Conservation (phyloP, 192 early-diverging fungal genomes). For the Coemansia sp. region DNA sequence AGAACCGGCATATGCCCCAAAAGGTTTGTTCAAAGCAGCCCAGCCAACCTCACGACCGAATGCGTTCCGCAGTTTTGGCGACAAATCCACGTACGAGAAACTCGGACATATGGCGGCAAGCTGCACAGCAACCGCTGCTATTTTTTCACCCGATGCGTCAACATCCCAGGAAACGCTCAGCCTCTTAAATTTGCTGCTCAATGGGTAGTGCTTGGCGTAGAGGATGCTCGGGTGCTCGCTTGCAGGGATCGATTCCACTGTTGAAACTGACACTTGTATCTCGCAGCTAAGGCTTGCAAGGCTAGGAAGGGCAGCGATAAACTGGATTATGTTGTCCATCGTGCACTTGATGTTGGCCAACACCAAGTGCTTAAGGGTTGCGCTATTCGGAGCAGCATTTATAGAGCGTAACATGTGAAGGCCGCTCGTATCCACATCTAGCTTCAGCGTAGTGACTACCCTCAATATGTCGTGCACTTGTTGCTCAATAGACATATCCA, state of each 20-base stretch:
- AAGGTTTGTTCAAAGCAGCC: not conserved
- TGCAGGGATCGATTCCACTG: not conserved
- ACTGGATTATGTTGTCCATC: not conserved
- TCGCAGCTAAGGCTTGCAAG: not conserved
- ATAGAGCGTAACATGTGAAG: not conserved
- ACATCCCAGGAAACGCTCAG: not conserved
- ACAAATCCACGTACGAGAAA: not conserved
- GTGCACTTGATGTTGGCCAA: not conserved
- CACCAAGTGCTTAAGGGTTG: not conserved
- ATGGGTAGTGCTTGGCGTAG: not conserved
- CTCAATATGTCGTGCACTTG: not conserved
- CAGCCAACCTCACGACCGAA: not conserved
- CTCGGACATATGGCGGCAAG: not conserved
- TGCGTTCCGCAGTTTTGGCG: not conserved
- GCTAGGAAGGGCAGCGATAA: not conserved
- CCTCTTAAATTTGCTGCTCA: not conserved
- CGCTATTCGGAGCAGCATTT: not conserved
- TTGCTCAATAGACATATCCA: not conserved
- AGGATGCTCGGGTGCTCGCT: not conserved
- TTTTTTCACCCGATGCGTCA: not conserved
- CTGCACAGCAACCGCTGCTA: not conserved
- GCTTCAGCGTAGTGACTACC: not conserved
- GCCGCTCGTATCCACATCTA: not conserved
- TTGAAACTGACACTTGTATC: not conserved
- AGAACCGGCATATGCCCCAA: not conserved